These are phyloP conservation scores for Spencermartinsiella europaea DNA, from an alignment of 805 yeast species.

Conservation along the genomic window DNA sequence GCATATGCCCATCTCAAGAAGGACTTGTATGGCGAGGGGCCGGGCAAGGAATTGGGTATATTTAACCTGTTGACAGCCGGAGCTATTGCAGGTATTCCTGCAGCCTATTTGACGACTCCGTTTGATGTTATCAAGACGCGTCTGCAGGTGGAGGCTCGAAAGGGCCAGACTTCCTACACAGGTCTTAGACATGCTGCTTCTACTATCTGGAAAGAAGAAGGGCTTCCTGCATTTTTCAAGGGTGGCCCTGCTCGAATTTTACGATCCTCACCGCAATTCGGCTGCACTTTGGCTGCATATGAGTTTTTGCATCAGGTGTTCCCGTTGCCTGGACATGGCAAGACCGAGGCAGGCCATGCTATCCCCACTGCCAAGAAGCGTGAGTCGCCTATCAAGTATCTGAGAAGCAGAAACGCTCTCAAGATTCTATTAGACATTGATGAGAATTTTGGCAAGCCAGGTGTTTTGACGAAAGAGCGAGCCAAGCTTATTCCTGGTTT, in stretches of 20 bases:
- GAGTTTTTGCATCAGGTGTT: conserved; percentile 77
- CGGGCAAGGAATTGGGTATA: conserved; percentile 62
- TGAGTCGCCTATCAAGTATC: conserved; percentile 32
- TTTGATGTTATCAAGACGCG: conserved; percentile 96
- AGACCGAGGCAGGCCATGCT: conserved; percentile 40
- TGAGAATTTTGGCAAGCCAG: conserved; percentile 40
- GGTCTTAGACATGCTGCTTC: conserved; percentile 75
- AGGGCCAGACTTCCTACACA: conserved; percentile 69
- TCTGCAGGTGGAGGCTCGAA: conserved; percentile 75
- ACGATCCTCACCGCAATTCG: conserved; percentile 96
- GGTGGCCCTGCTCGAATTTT: conserved; percentile 94
- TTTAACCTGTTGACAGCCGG: conserved; percentile 86
- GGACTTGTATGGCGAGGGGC: conserved; percentile 77
- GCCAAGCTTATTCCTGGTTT: conserved; percentile 16
- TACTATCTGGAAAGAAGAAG: conserved; percentile 76
- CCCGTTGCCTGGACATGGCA: conserved; percentile 51
- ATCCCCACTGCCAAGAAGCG: conserved; percentile 32
- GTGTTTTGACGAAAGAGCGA: conserved; percentile 24
- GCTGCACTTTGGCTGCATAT: conserved; percentile 95
- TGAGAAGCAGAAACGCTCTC: conserved; percentile 38
- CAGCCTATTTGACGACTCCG: conserved; percentile 94
- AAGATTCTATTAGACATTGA: conserved; percentile 41
- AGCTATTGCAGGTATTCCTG: conserved; percentile 96
- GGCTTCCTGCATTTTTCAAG: conserved; percentile 81
- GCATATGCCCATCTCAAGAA: conserved; percentile 90